Evolutionary conservation across 2,329 filamentous ascomycete species (phyloP).

Genomic region (Cladosporium halotolerans): DNA sequence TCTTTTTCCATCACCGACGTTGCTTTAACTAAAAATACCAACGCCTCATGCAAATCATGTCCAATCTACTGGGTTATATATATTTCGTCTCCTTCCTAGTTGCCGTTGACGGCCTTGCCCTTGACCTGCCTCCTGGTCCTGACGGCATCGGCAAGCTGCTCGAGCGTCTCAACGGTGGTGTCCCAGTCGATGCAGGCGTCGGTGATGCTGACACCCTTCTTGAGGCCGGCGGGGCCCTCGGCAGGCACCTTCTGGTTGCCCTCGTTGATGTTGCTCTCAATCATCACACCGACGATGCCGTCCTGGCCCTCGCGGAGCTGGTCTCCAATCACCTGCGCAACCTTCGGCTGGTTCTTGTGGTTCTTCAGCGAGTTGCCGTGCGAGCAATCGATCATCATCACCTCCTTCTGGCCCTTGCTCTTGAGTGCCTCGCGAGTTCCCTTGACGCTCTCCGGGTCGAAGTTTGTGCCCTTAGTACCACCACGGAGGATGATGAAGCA

Average conservation of each 20-base stretch:
- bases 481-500: slow-evolving; percentile 95
- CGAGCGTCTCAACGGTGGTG: slow-evolving; percentile 74
- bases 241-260: slow-evolving; percentile 85
- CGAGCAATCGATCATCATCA: slow-evolving; percentile 96
- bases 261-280: slow-evolving; percentile 95
- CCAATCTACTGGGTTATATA: not conserved
- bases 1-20: not conserved
- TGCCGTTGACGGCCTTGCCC: slow-evolving; percentile 16
- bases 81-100: not conserved
- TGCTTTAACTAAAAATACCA: not conserved
- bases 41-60: slow-evolving; percentile 9
- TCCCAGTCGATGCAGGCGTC: slow-evolving; percentile 96
- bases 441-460: slow-evolving; percentile 74
- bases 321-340: slow-evolving; percentile 71
- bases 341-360: slow-evolving; percentile 95
- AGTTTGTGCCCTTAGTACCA: slow-evolving; percentile 90
- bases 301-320: slow-evolving; percentile 81
- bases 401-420: slow-evolving; percentile 63
- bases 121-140: slow-evolving; percentile 58
- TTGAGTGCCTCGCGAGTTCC: slow-evolving; percentile 73
- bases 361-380: slow-evolving; percentile 85
- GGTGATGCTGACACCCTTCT: slow-evolving; percentile 94
- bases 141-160: slow-evolving; percentile 72
- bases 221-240: slow-evolving; percentile 75
- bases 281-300: slow-evolving; percentile 95